A percentile compares a stretch with the other conserved stretches of the same genome.
These are phyloP conservation scores for Leonotis leonurus DNA, from an alignment of 257 asterid genomes.

Conservation along the genomic window DNA sequence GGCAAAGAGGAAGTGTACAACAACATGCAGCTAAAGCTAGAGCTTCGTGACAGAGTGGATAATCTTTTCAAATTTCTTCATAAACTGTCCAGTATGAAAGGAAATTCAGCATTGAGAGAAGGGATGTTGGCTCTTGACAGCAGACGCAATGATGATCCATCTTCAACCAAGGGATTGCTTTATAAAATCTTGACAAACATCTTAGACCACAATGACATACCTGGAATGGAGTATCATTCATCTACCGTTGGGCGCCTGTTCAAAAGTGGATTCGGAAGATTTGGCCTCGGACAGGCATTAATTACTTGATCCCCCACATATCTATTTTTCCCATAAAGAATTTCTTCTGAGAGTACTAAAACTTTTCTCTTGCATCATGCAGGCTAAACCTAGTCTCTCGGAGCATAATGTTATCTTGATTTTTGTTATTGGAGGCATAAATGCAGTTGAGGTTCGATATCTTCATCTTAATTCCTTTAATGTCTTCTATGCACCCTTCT, in stretches of 20 bases:
- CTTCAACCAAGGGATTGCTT: slow-evolving; percentile 66
- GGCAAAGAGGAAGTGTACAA: slow-evolving; percentile 55
- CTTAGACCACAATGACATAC: slow-evolving; percentile 62
- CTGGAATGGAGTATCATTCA: slow-evolving; percentile 89
- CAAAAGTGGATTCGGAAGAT: slow-evolving; percentile 94
- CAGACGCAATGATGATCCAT: slow-evolving; percentile 56
- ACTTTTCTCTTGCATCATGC: slow-evolving; percentile 18
- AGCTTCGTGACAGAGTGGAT: slow-evolving; percentile 81
- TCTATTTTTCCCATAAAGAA: background rate
- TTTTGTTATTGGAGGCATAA: slow-evolving; percentile 87
- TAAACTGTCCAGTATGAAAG: slow-evolving; percentile 59
- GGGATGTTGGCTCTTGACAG: slow-evolving; percentile 36
- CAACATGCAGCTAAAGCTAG: slow-evolving; percentile 86
- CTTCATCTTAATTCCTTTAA: slow-evolving; percentile 1
- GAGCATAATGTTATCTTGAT: slow-evolving; percentile 77
- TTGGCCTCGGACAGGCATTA: slow-evolving; percentile 93
- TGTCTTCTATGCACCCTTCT: background rate
- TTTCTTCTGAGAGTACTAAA: background rate
- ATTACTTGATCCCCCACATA: background rate
- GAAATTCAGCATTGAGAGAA: slow-evolving; percentile 39
- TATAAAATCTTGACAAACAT: slow-evolving; percentile 54
- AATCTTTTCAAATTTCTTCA: slow-evolving; percentile 84
- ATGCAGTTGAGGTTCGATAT: slow-evolving; percentile 71
- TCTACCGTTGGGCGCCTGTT: slow-evolving; percentile 95
- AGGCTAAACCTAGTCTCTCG: slow-evolving; percentile 87